Conservation (phyloP, 2,329 filamentous ascomycete genomes). For the Ceratocystis diversiconidia region DNA sequence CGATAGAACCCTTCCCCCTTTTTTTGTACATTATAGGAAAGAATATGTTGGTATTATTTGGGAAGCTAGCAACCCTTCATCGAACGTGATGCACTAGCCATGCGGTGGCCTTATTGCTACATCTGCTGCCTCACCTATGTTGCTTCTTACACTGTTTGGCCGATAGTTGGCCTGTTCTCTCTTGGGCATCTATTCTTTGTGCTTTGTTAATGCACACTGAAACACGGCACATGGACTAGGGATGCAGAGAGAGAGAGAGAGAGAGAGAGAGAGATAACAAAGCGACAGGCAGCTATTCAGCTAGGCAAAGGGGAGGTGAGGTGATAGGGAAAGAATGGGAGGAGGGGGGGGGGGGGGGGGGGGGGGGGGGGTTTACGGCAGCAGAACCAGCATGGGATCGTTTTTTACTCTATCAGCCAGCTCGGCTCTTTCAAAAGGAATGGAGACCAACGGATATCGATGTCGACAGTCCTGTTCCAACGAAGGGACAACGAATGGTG, state of each 20-base stretch:
- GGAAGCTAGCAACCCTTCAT: background rate
- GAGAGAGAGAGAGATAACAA: background rate
- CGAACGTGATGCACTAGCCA: background rate
- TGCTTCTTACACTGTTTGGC: background rate
- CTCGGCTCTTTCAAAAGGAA: constrained; percentile 44
- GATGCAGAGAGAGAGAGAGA: background rate
- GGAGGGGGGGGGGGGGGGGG: background rate
- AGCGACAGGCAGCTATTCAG: background rate
- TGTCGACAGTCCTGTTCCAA: background rate
- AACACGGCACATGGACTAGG: constrained; percentile 1
- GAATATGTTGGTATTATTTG: background rate
- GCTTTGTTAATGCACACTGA: constrained; percentile 5
- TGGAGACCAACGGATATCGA: constrained; percentile 29
- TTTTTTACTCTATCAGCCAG: constrained; percentile 47
- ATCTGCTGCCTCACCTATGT: background rate
- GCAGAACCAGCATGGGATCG: constrained; percentile 33
- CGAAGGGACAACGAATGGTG: too few species aligned
- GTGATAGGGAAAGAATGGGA: background rate
- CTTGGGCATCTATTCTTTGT: constrained; percentile 3
- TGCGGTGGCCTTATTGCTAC: background rate
- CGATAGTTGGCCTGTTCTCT: constrained; percentile 6
- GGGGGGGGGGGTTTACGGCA: constrained; percentile 21
- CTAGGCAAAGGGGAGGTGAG: background rate
- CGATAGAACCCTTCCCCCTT: background rate
- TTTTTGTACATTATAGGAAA: background rate